These are phyloP conservation scores for Diplodia seriata DNA, from an alignment of 2,329 filamentous ascomycete genomes.

Conservation along the genomic window DNA sequence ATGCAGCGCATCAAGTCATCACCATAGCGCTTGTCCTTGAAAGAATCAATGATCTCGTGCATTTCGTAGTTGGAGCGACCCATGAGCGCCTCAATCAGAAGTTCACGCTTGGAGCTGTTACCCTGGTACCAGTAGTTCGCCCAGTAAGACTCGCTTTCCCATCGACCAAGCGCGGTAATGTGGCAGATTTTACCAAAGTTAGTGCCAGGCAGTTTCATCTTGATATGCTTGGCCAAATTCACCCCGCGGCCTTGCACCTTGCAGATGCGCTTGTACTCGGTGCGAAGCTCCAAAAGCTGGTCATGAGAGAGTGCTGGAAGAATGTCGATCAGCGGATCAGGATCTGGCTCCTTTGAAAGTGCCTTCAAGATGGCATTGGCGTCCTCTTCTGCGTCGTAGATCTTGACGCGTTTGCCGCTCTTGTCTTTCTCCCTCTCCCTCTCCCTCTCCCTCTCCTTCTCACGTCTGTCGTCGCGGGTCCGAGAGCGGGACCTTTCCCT, in stretches of 20 bases:
- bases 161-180: constrained; percentile 83
- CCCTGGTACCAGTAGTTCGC: constrained; percentile 97
- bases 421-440: constrained; percentile 57
- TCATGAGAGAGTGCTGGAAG: constrained; percentile 84
- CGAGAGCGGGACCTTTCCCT: constrained; percentile 38
- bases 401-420: constrained; percentile 65
- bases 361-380: constrained; percentile 78
- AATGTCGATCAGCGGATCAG: constrained; percentile 81
- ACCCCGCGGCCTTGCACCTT: constrained; percentile 82
- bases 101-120: constrained; percentile 80
- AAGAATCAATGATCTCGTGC: constrained; percentile 81
- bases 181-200: constrained; percentile 92
- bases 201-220: constrained; percentile 69
- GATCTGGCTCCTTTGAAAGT: constrained; percentile 66
- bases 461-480: constrained; percentile 40
- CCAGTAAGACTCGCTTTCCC: constrained; percentile 97
- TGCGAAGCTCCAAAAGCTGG: constrained; percentile 84
- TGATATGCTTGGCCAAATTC: constrained; percentile 86
- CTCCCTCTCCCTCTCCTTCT: constrained; percentile 60
- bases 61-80: constrained; percentile 90
- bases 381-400: constrained; percentile 84
- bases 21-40: constrained; percentile 89
- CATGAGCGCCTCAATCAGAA: constrained; percentile 93
- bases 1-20: constrained; percentile 85
- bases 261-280: constrained; percentile 88